Conservation (phyloP, 2,329 filamentous ascomycete genomes). For the Karstenula rhodostoma region DNA sequence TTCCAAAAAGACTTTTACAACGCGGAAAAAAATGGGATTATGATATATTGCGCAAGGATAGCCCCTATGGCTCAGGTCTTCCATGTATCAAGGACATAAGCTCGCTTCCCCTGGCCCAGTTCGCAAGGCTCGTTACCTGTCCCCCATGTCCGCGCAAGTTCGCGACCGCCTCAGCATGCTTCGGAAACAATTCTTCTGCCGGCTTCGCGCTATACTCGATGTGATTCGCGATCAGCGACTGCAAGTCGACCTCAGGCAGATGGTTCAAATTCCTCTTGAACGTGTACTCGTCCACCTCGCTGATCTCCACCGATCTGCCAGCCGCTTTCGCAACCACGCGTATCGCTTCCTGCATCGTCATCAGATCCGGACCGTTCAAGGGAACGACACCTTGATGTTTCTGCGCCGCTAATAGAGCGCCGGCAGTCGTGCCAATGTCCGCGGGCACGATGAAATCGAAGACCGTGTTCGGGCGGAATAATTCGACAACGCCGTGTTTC, state of each 20-base stretch:
- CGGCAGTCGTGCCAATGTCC: conserved; percentile 13
- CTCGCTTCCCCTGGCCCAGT: neutral
- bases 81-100: neutral
- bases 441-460: conserved; percentile 19
- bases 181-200: neutral
- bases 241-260: neutral
- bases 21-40: neutral
- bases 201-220: neutral
- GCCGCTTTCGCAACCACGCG: neutral
- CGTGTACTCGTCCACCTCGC: neutral
- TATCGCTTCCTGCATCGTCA: neutral
- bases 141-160: neutral
- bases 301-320: neutral
- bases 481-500: conserved; percentile 12
- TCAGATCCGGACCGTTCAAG: neutral
- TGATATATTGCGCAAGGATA: neutral
- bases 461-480: neutral
- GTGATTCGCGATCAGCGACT: neutral
- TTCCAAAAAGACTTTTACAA: neutral
- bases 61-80: neutral
- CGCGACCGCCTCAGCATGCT: neutral
- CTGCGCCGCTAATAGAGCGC: neutral
- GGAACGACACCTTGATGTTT: neutral
- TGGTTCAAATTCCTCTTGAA: neutral
- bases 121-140: neutral